phyloP scores from a whole-genome alignment of 1,284 basidiomycete genomes.

The Trametes versicolor region DNA sequence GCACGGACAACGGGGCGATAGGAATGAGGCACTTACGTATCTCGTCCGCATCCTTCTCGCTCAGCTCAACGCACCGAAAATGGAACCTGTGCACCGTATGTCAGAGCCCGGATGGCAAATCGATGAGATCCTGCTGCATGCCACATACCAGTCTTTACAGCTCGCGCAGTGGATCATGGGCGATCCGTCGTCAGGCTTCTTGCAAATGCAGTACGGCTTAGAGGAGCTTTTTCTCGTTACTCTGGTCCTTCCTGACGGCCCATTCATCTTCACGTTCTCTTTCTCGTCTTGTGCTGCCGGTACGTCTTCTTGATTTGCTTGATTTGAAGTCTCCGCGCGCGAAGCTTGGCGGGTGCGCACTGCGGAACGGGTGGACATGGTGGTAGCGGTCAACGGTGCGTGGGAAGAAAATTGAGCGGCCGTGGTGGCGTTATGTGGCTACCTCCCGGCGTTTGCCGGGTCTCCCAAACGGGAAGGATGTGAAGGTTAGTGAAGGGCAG shows the following conservation, averaged over 20 bases:
- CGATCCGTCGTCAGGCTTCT: slow-evolving; percentile 74
- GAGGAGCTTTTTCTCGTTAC: slow-evolving; percentile 34
- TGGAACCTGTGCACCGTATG: slow-evolving; percentile 66
- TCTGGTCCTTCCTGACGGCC: slow-evolving; percentile 31
- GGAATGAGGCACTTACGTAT: slow-evolving; percentile 59
- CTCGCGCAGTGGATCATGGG: slow-evolving; percentile 83
- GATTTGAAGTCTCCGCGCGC: slow-evolving; percentile 10
- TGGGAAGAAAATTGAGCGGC: slow-evolving; percentile 14
- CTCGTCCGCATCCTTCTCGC: slow-evolving; percentile 72
- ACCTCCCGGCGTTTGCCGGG: slow-evolving; percentile 9
- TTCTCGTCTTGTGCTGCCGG: slow-evolving; percentile 23
- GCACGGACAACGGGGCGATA: slow-evolving; percentile 24
- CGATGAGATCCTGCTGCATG: not conserved
- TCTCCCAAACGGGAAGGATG: slow-evolving; percentile 1
- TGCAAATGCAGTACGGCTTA: slow-evolving; percentile 66
- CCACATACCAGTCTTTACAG: slow-evolving; percentile 78
- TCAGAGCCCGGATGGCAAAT: slow-evolving; percentile 8
- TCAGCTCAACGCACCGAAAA: slow-evolving; percentile 72
- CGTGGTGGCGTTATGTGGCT: slow-evolving; percentile 19
- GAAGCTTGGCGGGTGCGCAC: slow-evolving; percentile 25
- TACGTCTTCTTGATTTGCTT: slow-evolving; percentile 1
- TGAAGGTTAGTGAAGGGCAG: slow-evolving; percentile 8
- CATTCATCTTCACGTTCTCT: slow-evolving; percentile 33
- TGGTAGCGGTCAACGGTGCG: slow-evolving; percentile 18
- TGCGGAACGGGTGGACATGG: slow-evolving; percentile 56